phyloP scores from a whole-genome alignment of 2,329 filamentous ascomycete genomes.

The Aspergillaceae sp. region DNA sequence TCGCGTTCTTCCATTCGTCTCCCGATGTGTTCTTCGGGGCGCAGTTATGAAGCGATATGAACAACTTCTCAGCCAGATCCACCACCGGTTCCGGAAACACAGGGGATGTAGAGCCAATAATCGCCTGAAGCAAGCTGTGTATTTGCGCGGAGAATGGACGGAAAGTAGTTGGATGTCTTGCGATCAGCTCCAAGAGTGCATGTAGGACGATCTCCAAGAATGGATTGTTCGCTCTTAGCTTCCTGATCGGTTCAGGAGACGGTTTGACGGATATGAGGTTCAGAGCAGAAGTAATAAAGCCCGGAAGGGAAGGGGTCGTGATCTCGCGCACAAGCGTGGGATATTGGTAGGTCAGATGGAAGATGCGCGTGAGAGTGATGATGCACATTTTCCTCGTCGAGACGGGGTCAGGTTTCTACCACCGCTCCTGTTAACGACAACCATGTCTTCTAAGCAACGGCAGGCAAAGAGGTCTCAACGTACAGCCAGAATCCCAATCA shows the following conservation, averaged over 20 bases:
- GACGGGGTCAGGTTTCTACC: conserved; percentile 65
- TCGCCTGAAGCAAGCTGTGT: conserved; percentile 49
- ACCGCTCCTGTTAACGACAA: conserved; percentile 9
- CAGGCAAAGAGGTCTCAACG: conserved; percentile 6
- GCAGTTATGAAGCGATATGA: conserved; percentile 66
- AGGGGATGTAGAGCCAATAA: conserved; percentile 54
- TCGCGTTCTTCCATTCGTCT: conserved; percentile 67
- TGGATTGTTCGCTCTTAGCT: conserved; percentile 33
- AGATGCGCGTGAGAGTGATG: conserved; percentile 72
- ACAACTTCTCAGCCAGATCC: conserved; percentile 54
- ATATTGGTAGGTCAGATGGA: conserved; percentile 70
- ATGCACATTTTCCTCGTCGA: conserved; percentile 69
- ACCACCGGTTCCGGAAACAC: conserved; percentile 47
- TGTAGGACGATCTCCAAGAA: conserved; percentile 62
- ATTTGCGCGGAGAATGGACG: conserved; percentile 66
- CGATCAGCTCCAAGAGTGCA: conserved; percentile 62
- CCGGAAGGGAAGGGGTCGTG: conserved; percentile 69
- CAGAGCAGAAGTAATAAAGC: conserved; percentile 65
- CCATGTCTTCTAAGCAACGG: not conserved
- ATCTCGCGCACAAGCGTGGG: conserved; percentile 80
- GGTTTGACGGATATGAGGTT: conserved; percentile 50
- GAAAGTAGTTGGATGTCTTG: conserved; percentile 75
- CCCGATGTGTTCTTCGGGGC: conserved; percentile 68
- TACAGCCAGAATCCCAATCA: conserved; percentile 67
- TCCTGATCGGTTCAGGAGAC: conserved; percentile 25